Conservation (phyloP, 257 asterid species). For the Buddleja alternifolia region DNA sequence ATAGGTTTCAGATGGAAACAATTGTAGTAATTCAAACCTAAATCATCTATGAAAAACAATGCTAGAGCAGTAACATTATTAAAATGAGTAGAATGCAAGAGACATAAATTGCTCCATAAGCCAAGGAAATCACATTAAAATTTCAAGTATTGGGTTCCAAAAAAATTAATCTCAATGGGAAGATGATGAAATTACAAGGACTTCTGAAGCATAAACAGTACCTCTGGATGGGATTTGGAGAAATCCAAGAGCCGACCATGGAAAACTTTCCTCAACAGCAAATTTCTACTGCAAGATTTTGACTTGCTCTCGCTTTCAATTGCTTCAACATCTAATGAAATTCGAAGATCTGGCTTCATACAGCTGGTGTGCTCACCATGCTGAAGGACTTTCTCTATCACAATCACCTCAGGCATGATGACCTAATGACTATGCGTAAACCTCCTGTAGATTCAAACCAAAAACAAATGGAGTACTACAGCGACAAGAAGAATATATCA, state of each 20-base stretch:
- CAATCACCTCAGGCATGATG: conserved; percentile 79
- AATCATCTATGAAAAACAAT: neutral
- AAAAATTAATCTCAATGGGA: neutral
- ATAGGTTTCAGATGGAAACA: too few relatives aligned
- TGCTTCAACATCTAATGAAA: conserved; percentile 46
- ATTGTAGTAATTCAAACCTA: too few relatives aligned
- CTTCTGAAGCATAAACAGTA: conserved; percentile 27
- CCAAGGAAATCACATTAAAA: neutral
- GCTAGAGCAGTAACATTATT: conserved; percentile 9
- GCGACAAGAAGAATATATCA: neutral
- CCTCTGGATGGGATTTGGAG: conserved; percentile 75
- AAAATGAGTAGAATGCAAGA: neutral
- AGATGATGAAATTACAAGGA: neutral
- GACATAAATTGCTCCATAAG: neutral
- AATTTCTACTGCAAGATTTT: conserved; percentile 45
- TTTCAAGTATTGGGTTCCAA: neutral
- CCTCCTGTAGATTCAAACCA: conserved; percentile 58
- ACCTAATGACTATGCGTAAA: conserved; percentile 66
- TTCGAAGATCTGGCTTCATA: conserved; percentile 68
- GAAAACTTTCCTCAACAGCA: conserved; percentile 64
- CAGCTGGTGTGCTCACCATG: conserved; percentile 71
- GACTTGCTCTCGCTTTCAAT: conserved; percentile 37
- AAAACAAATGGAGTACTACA: neutral
- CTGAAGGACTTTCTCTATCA: conserved; percentile 57
- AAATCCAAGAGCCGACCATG: conserved; percentile 61